These are phyloP conservation scores for Pachyrhizus erosus DNA, from an alignment of 306 rosid species.

Conservation along the genomic window DNA sequence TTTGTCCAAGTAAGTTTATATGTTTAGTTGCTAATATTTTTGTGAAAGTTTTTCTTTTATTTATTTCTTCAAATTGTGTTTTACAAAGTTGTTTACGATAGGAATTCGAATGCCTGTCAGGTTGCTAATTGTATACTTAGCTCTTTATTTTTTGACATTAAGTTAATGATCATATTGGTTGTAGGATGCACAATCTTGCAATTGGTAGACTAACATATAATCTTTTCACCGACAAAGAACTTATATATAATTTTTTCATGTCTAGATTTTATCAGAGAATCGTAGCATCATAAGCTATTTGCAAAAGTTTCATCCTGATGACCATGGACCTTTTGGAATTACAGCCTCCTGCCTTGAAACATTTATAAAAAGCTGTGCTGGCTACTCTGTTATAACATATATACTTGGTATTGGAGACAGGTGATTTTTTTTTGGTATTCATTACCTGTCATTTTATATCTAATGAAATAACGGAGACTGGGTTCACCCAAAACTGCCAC, in stretches of 20 bases:
- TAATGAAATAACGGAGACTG: too few species aligned
- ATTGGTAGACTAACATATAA: constrained; percentile 40
- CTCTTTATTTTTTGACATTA: constrained; percentile 12
- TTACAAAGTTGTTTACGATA: constrained; percentile 15
- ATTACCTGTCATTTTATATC: constrained; percentile 6
- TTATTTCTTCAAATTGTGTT: background rate
- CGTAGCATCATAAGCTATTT: constrained; percentile 93
- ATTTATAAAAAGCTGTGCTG: constrained; percentile 97
- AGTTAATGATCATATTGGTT: constrained; percentile 9
- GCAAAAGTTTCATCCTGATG: constrained; percentile 97
- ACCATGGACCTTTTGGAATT: constrained; percentile 94
- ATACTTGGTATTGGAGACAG: constrained; percentile 99
- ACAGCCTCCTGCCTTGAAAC: constrained; percentile 97
- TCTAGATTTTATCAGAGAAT: constrained; percentile 92
- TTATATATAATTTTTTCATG: constrained; percentile 42
- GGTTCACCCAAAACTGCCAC: too few species aligned
- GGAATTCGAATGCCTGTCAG: constrained; percentile 10
- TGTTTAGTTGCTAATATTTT: constrained; percentile 24
- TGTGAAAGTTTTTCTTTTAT: constrained; percentile 8
- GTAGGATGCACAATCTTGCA: constrained; percentile 35
- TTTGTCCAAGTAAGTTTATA: constrained; percentile 15
- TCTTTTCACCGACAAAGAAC: background rate
- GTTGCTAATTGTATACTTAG: constrained; percentile 14
- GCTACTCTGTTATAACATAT: constrained; percentile 98
- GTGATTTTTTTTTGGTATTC: constrained; percentile 52